A percentile compares a stretch with the other conserved stretches of the same genome.
These are phyloP conservation scores for Chloropicon primus DNA, from an alignment of 139 green algal species.

Conservation along the genomic window DNA sequence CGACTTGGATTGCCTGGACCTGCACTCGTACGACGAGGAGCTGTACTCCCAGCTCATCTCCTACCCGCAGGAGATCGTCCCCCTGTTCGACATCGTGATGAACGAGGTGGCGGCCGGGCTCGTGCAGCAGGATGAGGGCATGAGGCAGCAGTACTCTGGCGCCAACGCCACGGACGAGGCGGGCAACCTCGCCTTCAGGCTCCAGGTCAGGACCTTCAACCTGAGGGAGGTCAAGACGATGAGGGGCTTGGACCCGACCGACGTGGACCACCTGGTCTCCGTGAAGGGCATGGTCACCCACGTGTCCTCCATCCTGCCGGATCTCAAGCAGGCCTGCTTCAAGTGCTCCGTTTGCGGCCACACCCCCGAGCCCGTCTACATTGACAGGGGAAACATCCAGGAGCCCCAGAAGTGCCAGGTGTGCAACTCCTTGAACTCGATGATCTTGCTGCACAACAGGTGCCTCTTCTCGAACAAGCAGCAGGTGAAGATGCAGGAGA, in stretches of 20 bases:
- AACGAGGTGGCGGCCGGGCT: neutral
- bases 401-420: constrained; percentile 4
- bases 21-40: constrained; percentile 41
- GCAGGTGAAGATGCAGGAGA: constrained; percentile 59
- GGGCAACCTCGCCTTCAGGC: neutral
- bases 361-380: constrained; percentile 10
- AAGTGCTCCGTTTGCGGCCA: constrained; percentile 26
- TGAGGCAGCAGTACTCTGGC: neutral
- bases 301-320: constrained; percentile 74
- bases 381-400: constrained; percentile 4
- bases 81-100: constrained; percentile 19
- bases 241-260: constrained; percentile 84
- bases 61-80: constrained; percentile 54
- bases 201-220: constrained; percentile 82
- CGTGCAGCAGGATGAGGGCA: neutral
- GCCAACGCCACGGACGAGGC: neutral
- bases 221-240: constrained; percentile 61
- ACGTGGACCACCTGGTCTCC: constrained; percentile 77
- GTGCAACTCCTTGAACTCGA: constrained; percentile 1
- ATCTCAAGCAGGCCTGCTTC: constrained; percentile 54
- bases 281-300: constrained; percentile 93
- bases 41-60: constrained; percentile 67
- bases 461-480: constrained; percentile 83
- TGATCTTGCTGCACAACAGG: constrained; percentile 11
- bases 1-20: constrained; percentile 73